Evolutionary conservation across 805 yeast genomes (phyloP), one percentile per base, ranked within the genome.

Genomic region (Zygosaccharomyces rouxii): DNA sequence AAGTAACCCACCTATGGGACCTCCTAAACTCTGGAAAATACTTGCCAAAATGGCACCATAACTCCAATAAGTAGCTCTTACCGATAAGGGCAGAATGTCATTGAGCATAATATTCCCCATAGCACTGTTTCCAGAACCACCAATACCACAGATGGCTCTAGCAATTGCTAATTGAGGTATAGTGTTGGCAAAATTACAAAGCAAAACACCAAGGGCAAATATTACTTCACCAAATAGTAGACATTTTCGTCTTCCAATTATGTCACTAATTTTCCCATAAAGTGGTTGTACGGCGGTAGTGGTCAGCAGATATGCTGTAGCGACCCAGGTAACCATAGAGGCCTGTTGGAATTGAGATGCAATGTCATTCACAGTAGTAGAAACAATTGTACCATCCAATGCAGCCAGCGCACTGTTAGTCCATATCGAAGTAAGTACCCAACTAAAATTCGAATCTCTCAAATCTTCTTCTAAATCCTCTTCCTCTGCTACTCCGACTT

Each of bases 251-350:
- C 86, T 66, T 5, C 86, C 85, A 51, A 76, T 70, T 19, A 86
- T 77, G 55, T 86, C 92, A 37, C 85, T 77, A 28, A 84, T 68
- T 49, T 83, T 78, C 4, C 92, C 94, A 47, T 80, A 83, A 22
- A 86, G 62, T 0, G 89, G 90, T 65, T 84, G 90, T 63, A 83
- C 82, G 1, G 86, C 86, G 3, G 87, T 78, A 50, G 79, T 80
- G 1, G 90, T 82, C 22, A 86, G 67, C 25, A 86, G 68, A 47
- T 83, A 81, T 1, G 86, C 77, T 0, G 89, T 80, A 4, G 89
- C 89, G 2, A 85, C 83, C 90, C 92, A 85, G 3, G 81, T 68
- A 4, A 79, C 68, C 47, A 73, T 58, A 18, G 74, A 71, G 30
- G 81, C 70, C 40, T 77, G 79, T 39, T 78, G 64, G 60, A 83